These are phyloP conservation scores for Sporisorium scitamineum DNA, from an alignment of 1,284 basidiomycete genomes.

Conservation along the genomic window DNA sequence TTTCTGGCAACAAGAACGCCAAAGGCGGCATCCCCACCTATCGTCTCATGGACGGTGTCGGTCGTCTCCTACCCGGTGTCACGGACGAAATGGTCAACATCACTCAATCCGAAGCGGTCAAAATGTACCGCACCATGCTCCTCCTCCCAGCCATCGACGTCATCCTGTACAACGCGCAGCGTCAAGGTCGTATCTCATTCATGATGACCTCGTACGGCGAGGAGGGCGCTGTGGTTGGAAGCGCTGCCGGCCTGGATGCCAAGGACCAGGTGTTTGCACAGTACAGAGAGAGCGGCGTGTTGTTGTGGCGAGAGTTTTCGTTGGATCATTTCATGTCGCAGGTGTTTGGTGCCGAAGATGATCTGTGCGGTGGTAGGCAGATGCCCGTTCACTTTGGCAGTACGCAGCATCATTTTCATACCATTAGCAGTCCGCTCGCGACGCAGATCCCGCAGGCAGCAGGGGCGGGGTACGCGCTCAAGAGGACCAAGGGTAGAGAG, in stretches of 20 bases:
- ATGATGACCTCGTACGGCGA: constrained; percentile 84
- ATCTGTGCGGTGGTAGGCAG: constrained; percentile 56
- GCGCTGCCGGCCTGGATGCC: constrained; percentile 83
- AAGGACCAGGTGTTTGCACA: constrained; percentile 78
- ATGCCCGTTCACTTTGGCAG: constrained; percentile 82
- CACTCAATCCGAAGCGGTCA: constrained; percentile 51
- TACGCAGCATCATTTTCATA: constrained; percentile 85
- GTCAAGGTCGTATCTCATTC: constrained; percentile 93
- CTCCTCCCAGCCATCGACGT: constrained; percentile 86
- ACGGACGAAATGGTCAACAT: constrained; percentile 55
- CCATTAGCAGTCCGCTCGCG: constrained; percentile 91
- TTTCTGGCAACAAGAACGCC: constrained; percentile 41
- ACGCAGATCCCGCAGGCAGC: constrained; percentile 97
- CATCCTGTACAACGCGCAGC: constrained; percentile 88
- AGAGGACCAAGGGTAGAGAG: constrained; percentile 78
- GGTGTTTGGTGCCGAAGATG: constrained; percentile 60
- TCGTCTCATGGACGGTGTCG: constrained; percentile 56
- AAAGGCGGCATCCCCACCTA: constrained; percentile 63
- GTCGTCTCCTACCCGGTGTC: constrained; percentile 55
- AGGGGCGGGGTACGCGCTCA: constrained; percentile 89
- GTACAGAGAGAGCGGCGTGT: constrained; percentile 81
- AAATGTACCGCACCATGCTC: constrained; percentile 60
- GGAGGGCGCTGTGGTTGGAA: constrained; percentile 90
- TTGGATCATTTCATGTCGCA: constrained; percentile 58
- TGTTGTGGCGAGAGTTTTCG: constrained; percentile 85